phyloP scores from a whole-genome alignment of 306 rosid species.

The Pyrus betulifolia region DNA sequence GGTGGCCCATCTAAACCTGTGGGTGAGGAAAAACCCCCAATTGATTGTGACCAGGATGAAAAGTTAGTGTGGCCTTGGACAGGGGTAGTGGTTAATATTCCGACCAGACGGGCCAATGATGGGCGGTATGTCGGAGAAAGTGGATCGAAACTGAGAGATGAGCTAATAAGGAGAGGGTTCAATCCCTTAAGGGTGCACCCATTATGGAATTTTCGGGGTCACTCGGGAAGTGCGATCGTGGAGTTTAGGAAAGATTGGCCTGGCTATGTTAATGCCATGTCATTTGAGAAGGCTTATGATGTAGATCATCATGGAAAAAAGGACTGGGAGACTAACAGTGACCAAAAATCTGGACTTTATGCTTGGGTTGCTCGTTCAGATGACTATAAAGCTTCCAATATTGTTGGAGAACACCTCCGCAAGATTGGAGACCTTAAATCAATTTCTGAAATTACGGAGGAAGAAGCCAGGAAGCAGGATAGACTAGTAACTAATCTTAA shows the following conservation, averaged over 20 bases:
- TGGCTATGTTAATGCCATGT: conserved; percentile 68
- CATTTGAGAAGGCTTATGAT: conserved; percentile 79
- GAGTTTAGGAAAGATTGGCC: conserved; percentile 80
- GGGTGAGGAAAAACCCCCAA: conserved; percentile 33
- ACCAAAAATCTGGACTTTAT: conserved; percentile 60
- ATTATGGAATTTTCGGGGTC: conserved; percentile 62
- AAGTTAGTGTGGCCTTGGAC: conserved; percentile 93
- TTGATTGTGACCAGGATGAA: conserved; percentile 46
- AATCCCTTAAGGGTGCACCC: conserved; percentile 65
- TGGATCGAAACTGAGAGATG: conserved; percentile 91
- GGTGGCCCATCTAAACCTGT: conserved; percentile 42
- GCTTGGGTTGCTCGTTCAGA: conserved; percentile 88
- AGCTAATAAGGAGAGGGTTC: conserved; percentile 61
- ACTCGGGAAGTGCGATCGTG: conserved; percentile 72
- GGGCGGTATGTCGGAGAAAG: conserved; percentile 72
- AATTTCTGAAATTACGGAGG: conserved; percentile 66
- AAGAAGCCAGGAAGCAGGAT: conserved; percentile 65
- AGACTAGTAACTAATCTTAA: conserved; percentile 59
- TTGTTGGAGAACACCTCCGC: conserved; percentile 65
- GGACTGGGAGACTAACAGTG: conserved; percentile 46
- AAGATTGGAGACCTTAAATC: conserved; percentile 70
- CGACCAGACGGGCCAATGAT: conserved; percentile 49
- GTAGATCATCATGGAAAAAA: conserved; percentile 67
- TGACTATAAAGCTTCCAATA: conserved; percentile 52
- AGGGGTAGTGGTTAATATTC: conserved; percentile 81